Conservation (phyloP, 768 basidiomycete species). For the Mycena olivaceomarginata region DNA sequence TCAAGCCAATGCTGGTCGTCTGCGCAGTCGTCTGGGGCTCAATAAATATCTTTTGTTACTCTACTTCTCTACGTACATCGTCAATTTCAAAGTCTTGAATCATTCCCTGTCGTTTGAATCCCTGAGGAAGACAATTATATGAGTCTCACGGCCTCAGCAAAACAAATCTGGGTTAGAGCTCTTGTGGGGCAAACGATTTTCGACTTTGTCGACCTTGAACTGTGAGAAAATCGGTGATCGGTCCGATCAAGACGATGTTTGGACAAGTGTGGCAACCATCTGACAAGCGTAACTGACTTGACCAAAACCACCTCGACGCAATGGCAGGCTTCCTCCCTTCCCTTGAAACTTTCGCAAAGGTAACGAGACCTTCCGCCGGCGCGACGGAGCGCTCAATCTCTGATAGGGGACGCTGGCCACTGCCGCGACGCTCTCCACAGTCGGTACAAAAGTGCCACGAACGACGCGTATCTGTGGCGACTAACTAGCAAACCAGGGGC, state of each 20-base stretch:
- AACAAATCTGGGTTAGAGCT: too few relatives aligned
- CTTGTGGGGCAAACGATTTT: too few relatives aligned
- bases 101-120: too few relatives aligned
- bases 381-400: constrained; percentile 16
- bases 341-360: constrained; percentile 69
- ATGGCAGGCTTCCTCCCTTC: constrained; percentile 60
- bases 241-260: constrained; percentile 7
- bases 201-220: neutral
- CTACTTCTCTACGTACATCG: too few relatives aligned
- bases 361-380: constrained; percentile 28
- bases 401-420: constrained; percentile 73
- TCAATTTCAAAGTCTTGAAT: too few relatives aligned
- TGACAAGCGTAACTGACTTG: neutral
- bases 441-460: constrained; percentile 62
- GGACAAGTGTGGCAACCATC: neutral
- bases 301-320: neutral
- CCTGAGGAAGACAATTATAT: too few relatives aligned
- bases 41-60: too few relatives aligned
- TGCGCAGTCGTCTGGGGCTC: too few relatives aligned
- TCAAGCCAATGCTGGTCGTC: too few relatives aligned
- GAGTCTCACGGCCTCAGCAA: too few relatives aligned
- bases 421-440: constrained; percentile 73
- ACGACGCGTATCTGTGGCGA: constrained; percentile 1
- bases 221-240: neutral
- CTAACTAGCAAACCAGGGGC: constrained; percentile 65